Evolutionary conservation across 2,329 filamentous ascomycete genomes (phyloP).

Genomic region (Alternaria atra): DNA sequence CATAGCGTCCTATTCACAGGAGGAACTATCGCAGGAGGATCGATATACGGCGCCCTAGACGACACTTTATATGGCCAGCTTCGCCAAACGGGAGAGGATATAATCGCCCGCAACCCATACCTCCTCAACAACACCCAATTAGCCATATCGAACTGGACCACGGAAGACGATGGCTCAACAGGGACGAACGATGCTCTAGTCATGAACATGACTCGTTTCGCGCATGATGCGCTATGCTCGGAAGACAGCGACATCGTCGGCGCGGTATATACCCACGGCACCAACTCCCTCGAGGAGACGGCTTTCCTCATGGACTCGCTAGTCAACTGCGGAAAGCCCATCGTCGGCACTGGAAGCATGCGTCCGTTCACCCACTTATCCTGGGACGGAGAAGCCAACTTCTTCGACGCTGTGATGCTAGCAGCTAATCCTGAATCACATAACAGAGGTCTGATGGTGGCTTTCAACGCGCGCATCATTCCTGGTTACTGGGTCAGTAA

Average conservation of each 20-base stretch:
- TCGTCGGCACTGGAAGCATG: conserved; percentile 39
- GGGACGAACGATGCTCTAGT: conserved; percentile 41
- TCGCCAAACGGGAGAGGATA: conserved; percentile 32
- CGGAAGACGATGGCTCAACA: conserved; percentile 27
- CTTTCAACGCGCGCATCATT: conserved; percentile 41
- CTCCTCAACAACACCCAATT: conserved; percentile 41
- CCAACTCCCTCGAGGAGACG: conserved; percentile 43
- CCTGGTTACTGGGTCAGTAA: conserved; percentile 41
- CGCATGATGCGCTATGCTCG: conserved; percentile 37
- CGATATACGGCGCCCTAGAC: conserved; percentile 39
- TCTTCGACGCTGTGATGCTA: conserved; percentile 39
- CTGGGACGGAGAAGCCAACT: conserved; percentile 40
- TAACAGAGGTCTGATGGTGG: conserved; percentile 37
- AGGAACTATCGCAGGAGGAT: conserved; percentile 39
- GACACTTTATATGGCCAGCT: conserved; percentile 43
- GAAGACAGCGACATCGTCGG: conserved; percentile 41
- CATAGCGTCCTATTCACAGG: conserved; percentile 36
- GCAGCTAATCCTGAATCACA: conserved; percentile 32
- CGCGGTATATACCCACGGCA: conserved; percentile 41
- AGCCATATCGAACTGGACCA: conserved; percentile 41
- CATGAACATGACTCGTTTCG: conserved; percentile 46
- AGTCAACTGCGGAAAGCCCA: conserved; percentile 39
- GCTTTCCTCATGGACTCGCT: conserved; percentile 40
- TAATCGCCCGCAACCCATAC: conserved; percentile 39
- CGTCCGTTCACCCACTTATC: conserved; percentile 37